Evolutionary conservation across 495 filamentous ascomycete genomes (phyloP).

Genomic region (Penicillium egyptiacum): DNA sequence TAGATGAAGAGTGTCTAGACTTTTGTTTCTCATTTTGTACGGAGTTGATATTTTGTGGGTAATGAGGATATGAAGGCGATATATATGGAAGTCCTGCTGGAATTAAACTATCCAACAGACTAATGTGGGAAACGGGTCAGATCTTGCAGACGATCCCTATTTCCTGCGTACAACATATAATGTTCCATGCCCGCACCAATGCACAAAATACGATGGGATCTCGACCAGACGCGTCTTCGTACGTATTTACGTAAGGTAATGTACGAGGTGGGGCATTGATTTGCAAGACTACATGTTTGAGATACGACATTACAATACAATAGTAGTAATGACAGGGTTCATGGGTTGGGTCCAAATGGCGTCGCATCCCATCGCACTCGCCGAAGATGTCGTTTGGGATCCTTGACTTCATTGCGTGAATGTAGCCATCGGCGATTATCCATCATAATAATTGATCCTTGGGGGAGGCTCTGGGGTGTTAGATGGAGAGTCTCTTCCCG

Average conservation of each 20-base stretch:
- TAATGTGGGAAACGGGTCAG: too few species aligned
- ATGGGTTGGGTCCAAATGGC: conserved; percentile 9
- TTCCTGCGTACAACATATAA: too few species aligned
- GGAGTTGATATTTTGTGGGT: not conserved
- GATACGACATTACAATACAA: not conserved
- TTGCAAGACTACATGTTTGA: too few species aligned
- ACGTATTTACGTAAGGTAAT: not conserved
- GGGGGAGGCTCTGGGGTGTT: conserved; percentile 21
- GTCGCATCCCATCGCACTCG: conserved; percentile 38
- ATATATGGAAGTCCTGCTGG: not conserved
- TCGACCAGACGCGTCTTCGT: too few species aligned
- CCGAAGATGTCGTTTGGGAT: conserved; percentile 37
- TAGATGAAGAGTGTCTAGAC: not conserved
- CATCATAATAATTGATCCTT: conserved; percentile 34
- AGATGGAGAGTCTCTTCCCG: conserved; percentile 21
- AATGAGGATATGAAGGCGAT: not conserved
- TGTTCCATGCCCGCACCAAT: too few species aligned
- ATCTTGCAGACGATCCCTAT: not conserved
- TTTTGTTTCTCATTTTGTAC: not conserved
- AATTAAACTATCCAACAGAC: not conserved
- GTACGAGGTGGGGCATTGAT: not conserved
- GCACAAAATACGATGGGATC: too few species aligned
- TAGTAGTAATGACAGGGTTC: not conserved
- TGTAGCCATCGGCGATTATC: conserved; percentile 44
- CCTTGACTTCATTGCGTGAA: conserved; percentile 36